Evolutionary conservation across 192 early-diverging fungal species (phyloP), one percentile per base, ranked within the genome.

Genomic region (Podila verticillata): DNA sequence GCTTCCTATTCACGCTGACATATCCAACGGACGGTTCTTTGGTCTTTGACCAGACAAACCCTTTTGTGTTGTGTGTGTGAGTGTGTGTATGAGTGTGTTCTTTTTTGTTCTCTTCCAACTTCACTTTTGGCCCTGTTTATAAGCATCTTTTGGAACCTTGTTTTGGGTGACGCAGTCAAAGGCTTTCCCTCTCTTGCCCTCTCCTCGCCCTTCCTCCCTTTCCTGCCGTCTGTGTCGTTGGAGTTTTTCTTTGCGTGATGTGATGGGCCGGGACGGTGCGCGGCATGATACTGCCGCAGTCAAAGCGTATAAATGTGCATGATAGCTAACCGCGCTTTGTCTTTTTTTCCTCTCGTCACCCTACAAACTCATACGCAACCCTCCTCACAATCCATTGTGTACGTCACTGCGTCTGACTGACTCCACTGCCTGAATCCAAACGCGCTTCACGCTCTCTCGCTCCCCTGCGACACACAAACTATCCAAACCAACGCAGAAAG

Each of bases 401-500:
- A 54, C 51, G 51, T 54, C 51, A 54, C 24, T 26, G 51, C 24
- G 51, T 54, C 24, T 54, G 51, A 24, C 51, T 26, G 51, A 8
- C 51, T 54, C 51, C 10, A 26, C 8, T 54, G 51, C 51, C 51
- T 54, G 20, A 24, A 51, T 35, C 36, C 36, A 39, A 39, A 39
- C 36, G 36, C 39, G 39, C 39, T 44, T 7, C 13, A 44, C 39
- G 39, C 39, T 44, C 10, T 39, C 39, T 44, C 39, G 39, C 39
- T 44, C 39, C 39, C 17, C 39, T 44, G 39, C 39, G 39, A 44
- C 39, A 44, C 39, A 44, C 39, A 44, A 44, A 39, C 9, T 24
- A 24, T 17, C 51, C 51, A 54, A n/a, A 24, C 39, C 39, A 44
- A 44, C 20, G 17, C 51, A 70, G 57, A 70, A 63, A 71, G 61